Evolutionary conservation across 1,284 basidiomycete species (phyloP), one percentile per base, ranked within the genome.

Genomic region (Sporisorium reilianum): DNA sequence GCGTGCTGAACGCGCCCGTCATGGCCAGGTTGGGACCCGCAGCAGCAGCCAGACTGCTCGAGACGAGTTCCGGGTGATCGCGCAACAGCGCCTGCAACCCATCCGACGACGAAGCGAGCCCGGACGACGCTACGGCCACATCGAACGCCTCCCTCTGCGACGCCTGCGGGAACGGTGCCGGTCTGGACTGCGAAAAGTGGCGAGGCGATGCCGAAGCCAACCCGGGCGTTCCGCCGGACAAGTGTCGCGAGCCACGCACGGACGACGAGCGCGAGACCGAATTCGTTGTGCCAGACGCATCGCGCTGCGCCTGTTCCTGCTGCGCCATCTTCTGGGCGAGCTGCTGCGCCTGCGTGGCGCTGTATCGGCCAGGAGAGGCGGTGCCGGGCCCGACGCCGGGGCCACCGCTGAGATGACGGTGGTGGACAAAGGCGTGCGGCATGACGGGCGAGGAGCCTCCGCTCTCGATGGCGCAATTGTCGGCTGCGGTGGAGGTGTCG

Each of bases 371-470:
- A 16, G 72, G 67, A 7, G 68, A 71, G 1, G 73, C 73, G 32
- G 73, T 75, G 42, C 73, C 73, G 14, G 73, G 73, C 4, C 73
- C 73, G 0, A 68, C 68, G 26, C 73, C 73, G 12, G 73, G 73
- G 20, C 73, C 73, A 16, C 73, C 73, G 55, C 89, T 87, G 26
- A 93, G 86, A 75, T 89, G 88, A 6, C 89, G 89, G 54, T 87
- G 86, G 80, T 91, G 91, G 80, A 91, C 89, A 44, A 92, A 90
- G 48, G 51, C 28, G 34, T 63, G 67, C 1, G 72, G 72, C 52
- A 63, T 58, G 55, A 60, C 61, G 28, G 72, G 72, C 8, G 66
- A 66, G 0, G 66, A 68, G 5, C 55, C 58, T 9, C 55, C 40
- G 44, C 65, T 68, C 3, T 74, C 65, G 54, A 74, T 68, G 25